Evolutionary conservation across 2,329 filamentous ascomycete species (phyloP), one percentile per base, ranked within the genome.

Genomic region (Colletotrichum ledebouriae): DNA sequence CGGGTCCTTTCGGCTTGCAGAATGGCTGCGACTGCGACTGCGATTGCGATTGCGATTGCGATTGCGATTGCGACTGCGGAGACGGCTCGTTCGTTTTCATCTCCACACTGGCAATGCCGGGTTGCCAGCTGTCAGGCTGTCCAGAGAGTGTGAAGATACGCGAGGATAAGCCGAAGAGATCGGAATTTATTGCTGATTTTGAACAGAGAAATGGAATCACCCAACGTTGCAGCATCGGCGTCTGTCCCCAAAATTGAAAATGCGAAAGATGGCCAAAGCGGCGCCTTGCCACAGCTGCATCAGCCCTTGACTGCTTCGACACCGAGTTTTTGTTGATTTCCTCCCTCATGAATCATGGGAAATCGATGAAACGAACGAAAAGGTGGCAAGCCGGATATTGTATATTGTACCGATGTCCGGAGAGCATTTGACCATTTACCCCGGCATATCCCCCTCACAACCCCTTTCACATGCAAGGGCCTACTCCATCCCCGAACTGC

Each of bases 311-410:
- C 37, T 39, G 10, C 25, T 22, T 33, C 46, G 25, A 55, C 34
- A 34, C 49, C 37, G n/a, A 34, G 20, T 29, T 34, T 41, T 50
- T 7, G 33, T n/a, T 29, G 6, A 7, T 29, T 29, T 29, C 29
- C 17, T 67, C 66, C 29, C 17, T 67, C 66, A 69, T 69, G 66
- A 69, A 60, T 69, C 66, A 69, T 69, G 66, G 22, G 33, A 37
- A 41, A 29, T 29, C 29, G 65, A n/a, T 66, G 61, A 66, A 65
- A 69, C 61, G 49, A 60, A 49, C 10, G 25, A 39, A 60, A 25
- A 50, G 61, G 55, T 66, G 66, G 61, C 66, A 56, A 65, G 33
- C 25, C 25, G 29, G 20, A n/a, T 47, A 44, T 44, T 41, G 52
- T 12, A n/a, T 47, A 44, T 44, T 41, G 52, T 12, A 42, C 50